Base-by-base conservation (phyloP, 164 flowering plant species). In the Vitis rotundifolia region DNA sequence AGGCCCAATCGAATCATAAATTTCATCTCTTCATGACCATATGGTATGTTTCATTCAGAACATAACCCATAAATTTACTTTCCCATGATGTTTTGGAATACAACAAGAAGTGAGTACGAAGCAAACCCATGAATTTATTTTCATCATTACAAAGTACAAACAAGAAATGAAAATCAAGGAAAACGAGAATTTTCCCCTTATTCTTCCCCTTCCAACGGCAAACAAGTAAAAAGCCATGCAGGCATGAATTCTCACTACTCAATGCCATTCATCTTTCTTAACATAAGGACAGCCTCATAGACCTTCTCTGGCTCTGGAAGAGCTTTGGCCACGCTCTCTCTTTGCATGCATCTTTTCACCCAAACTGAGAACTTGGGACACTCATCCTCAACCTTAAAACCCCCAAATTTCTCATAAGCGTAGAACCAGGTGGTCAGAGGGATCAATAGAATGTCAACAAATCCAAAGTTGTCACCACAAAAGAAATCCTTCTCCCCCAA, bases 331-430 rank as follows among this genome's bases (percentile, higher is more conserved):
- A 88, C 88, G 61, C 56, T 79, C 48, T 81, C 83, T 31, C 79
- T 84, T 31, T 78, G 62, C 73, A 61, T 50, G 79, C 91, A 82
- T 73, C 79, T 79, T 54, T 85, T 84, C 7, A 81, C 72, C 89
- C 87, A 86, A 49, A 84, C 83, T 26, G 80, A 63, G 29, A 88
- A 28, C 68, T 82, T 87, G 37, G 89, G 89, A 72, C 78, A 76
- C 13, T 82, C 74, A 14, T 78, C 78, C 29, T 79, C 88, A 50
- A 85, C 69, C 69, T 77, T 80, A 72, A 85, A 87, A 1, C 61
- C 66, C 14, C 91, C 89, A 49, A 29, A 70, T 60, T 71, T 76
- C 79, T 87, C 89, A 65, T 64, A 74, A 1, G 80, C 86, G 54
- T 67, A 64, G 56, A 88, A 86, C 91, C 89, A 87, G 7, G 77